Conservation (phyloP, 495 filamentous ascomycete genomes). For the Hyaloscypha finlandica region DNA sequence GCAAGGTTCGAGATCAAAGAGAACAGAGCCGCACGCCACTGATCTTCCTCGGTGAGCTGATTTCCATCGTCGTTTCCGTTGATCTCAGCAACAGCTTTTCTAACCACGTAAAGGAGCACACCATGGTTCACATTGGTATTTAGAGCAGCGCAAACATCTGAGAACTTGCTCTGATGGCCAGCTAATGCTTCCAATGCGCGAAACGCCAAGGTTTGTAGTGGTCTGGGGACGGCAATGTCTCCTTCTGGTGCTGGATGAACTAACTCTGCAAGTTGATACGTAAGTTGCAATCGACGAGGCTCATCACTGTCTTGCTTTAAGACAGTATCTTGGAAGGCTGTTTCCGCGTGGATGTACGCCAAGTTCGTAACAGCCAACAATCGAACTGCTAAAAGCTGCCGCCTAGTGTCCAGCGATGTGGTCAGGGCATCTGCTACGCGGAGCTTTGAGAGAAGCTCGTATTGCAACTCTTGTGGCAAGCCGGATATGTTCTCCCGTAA, state of each 20-base stretch:
- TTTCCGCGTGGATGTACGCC: constrained; percentile 82
- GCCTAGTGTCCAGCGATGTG: constrained; percentile 62
- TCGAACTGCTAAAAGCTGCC: constrained; percentile 77
- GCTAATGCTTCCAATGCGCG: constrained; percentile 78
- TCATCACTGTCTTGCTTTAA: constrained; percentile 88
- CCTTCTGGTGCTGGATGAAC: constrained; percentile 75
- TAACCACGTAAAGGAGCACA: constrained; percentile 88
- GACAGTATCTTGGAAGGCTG: constrained; percentile 78
- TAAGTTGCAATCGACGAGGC: constrained; percentile 83
- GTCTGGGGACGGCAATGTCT: constrained; percentile 63
- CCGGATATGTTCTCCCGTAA: constrained; percentile 62
- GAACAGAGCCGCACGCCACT: constrained; percentile 90
- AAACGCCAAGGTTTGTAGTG: constrained; percentile 82
- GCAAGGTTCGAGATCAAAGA: constrained; percentile 76
- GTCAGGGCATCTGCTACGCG: constrained; percentile 78
- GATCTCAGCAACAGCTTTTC: constrained; percentile 85
- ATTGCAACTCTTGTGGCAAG: constrained; percentile 71
- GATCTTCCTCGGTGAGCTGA: constrained; percentile 63
- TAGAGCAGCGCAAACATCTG: constrained; percentile 82
- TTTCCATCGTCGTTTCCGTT: constrained; percentile 56
- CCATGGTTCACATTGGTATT: constrained; percentile 95
- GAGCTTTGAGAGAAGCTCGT: constrained; percentile 82
- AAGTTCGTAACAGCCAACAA: constrained; percentile 89
- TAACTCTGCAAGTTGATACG: constrained; percentile 89
- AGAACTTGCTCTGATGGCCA: constrained; percentile 71